Evolutionary conservation across 164 flowering plant species (phyloP), one percentile per base, ranked within the genome.

Genomic region (Vitis rupestris): DNA sequence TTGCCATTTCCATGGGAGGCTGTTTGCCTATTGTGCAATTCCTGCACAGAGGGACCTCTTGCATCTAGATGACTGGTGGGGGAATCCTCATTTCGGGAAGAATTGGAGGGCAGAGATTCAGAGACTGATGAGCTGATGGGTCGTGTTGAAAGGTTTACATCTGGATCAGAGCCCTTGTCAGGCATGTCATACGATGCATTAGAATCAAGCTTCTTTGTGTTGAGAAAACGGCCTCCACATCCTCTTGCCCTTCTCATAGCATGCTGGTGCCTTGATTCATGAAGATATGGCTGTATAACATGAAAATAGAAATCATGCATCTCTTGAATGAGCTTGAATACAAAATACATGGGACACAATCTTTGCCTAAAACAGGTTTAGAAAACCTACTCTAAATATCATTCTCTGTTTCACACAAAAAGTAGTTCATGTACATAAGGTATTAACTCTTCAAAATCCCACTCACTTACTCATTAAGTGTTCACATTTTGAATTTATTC

Each of bases 241-340:
- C 83, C 86, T 69, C 86, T 73, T 8, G 80, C 82, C 16, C 86
- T 73, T 30, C 80, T 76, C 76, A 80, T 70, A 9, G 86, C 86
- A 61, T 82, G 86, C 30, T 71, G 60, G 64, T 82, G 86, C 8
- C 85, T 74, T 0, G 85, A 82, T 67, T 79, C 81, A 9, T 82
- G 85, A 64, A 80, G 78, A 73, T 80, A 82, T 1, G 86, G 83
- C 86, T 82, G 82, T 2, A 11, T 49, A 54, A 57, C 37, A 64
- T 29, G 50, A 9, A 63, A 50, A 27, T 23, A 60, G 6, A 14
- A 65, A 12, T 4, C 37, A 44, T 2, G n/a, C 13, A 15, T 37
- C 14, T 37, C 62, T 11, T 47, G 4, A 37, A 48, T 30, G 3
- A 53, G 16, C 27, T 23, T n/a, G 58, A 27, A 52, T 3, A 23